Evolutionary conservation across 768 basidiomycete genomes (phyloP), one percentile per base, ranked within the genome.

Genomic region (Paxillus involutus): DNA sequence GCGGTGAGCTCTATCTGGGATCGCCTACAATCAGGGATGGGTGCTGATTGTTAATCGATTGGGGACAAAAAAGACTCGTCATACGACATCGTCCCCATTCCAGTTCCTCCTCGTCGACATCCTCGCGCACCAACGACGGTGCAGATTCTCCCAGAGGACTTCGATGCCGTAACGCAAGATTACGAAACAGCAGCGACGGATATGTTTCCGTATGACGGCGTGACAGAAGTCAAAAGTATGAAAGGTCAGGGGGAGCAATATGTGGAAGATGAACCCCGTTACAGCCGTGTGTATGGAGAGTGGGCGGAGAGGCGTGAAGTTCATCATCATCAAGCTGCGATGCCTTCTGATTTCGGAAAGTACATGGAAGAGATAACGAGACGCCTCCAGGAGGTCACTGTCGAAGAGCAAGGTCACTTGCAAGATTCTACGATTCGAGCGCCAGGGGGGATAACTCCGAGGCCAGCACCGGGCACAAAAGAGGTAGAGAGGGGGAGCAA

Each of bases 321-420:
- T n/a, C 60, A 70, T 36, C 58, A 62, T 42, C 60, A 37, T 21
- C 70, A 69, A 33, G 57, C 46, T 10, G 44, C 58, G 32, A 46
- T 53, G 55, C 58, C 66, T 11, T 26, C 66, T n/a, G 62, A 71
- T 44, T 60, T 68, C 29, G 68, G 60, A 36, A 58, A 55, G 49
- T 60, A 68, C 55, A 61, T 63, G 64, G 59, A 63, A 52, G 56
- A 75, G 65, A 53, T 65, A 51, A 56, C 76, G 61, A 63, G 70
- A 64, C 44, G 78, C 61, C 60, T 77, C 62, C 62, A 71, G 57
- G 55, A 62, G 59, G 47, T 75, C 61, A 66, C 59, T 16, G 49
- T 68, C 4, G 68, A 70, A n/a, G 64, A 65, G 30, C 63, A 71
- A 43, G 60, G 67, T 21, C 64, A 63, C 40, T 35, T 65, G n/a